Evolutionary conservation across 257 asterid species (phyloP), one percentile per base, ranked within the genome.

Genomic region (Solanum habrochaites): DNA sequence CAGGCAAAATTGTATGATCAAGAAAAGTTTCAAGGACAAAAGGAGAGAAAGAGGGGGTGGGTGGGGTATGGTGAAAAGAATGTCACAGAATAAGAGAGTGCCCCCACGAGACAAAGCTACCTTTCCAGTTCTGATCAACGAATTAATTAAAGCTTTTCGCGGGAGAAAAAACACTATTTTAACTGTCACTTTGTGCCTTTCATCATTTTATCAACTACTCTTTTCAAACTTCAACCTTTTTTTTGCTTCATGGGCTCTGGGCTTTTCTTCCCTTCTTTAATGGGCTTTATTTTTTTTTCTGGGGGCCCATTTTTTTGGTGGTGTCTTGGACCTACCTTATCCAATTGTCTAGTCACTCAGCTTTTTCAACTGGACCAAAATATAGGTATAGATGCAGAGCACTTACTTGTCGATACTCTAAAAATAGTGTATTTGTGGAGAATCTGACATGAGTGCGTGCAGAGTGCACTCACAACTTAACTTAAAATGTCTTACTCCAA

Each of bases 141-240:
- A 87, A 89, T 91, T 91, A 93, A 93, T 88, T 86, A 91, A 77
- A 88, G 94, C 92, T 95, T 92, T 94, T 88, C 89, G 94, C 98
- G 97, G 98, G 97, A 91, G 92, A 75, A 90, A 90, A 67, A 89
- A 93, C 98, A 91, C 91, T 95, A 88, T 93, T 92, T 89, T 93
- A 94, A 94, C 94, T 88, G 87, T 85, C 92, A 90, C 94, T 93
- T 91, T 88, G 97, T 93, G 97, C 96, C 90, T 90, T 92, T 90
- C 21, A 93, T 94, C 92, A 95, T 93, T 92, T 52, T 85, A 64
- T 87, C 85, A 21, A 87, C 89, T 90, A 80, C 13, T 29, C 66
- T 78, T 78, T 78, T 45, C 66, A 45, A 78, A 27, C 84, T 78
- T 27, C 42, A 3, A 40, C 52, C 8, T 80, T 32, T 32, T 31